Evolutionary conservation across 176 grass and related monocot species (phyloP), one percentile per base, ranked within the genome.

Genomic region (Bothriochloa decipiens): DNA sequence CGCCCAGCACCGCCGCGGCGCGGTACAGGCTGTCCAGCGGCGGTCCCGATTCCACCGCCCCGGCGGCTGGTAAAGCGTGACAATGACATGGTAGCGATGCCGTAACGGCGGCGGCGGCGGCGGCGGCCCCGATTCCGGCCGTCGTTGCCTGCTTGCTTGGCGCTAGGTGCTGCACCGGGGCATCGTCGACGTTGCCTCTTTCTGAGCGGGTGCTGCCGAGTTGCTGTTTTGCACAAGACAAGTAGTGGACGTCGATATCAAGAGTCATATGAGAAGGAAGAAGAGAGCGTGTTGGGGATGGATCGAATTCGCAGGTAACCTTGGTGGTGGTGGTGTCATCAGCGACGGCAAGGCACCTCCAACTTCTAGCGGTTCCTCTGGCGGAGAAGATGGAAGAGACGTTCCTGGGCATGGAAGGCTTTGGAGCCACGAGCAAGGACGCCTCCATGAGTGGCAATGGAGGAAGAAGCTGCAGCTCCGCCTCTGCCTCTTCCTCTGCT

Each of bases 1-100:
- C 93, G 5, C 87, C 91, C 35, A 92, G 2, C 22, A 86, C 73
- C 83, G 29, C 6, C 81, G 58, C 16, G 17, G 69, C 27, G 42
- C 74, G 39, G 42, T 27, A 25, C 29, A 68, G 16, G n/a, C 0
- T 2, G 60, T 12, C 10, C n/a, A 26, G 14, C 35, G 20, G 0
- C 26, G 16, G 4, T 8, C 32, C 27, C 9, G 1, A 22, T 11
- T 72, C 37, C 35, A 36, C 35, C 35, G 37, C 14, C 46, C 8
- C 55, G 22, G 18, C 1, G 7, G 39, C 22, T 14, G 68, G 11
- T 6, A 72, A 35, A 1, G 86, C 80, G 0, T 55, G 23, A 57
- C 74, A 78, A 0, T 55, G 23, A 57, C 74, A 78, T 7, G 73
- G 80, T 5, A 64, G 11, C 67, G 43, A 8, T 3, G 65, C 28